phyloP scores from a whole-genome alignment of 73 alveolate species.

The Paramecium caudatum region DNA sequence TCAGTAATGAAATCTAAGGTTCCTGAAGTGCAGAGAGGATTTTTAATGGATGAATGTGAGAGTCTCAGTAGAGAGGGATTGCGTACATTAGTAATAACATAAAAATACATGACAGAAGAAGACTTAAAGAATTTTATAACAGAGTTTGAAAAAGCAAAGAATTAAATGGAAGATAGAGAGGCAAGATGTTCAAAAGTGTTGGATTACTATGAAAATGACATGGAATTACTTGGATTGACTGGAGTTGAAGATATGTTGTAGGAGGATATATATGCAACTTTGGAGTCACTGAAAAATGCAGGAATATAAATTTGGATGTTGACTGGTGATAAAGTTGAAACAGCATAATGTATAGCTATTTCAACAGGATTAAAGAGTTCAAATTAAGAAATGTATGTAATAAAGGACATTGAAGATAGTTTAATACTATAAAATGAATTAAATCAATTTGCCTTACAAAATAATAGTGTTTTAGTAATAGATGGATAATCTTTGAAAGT shows the following conservation, averaged over 20 bases:
- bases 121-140: constrained; percentile 83
- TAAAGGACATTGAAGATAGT: constrained; percentile 73
- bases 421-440: constrained; percentile 57
- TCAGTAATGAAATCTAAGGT: constrained; percentile 94
- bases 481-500: constrained; percentile 76
- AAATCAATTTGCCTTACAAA: constrained; percentile 56
- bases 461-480: constrained; percentile 75
- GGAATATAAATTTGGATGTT: constrained; percentile 96
- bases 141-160: constrained; percentile 87
- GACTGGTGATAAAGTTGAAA: constrained; percentile 97
- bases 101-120: constrained; percentile 84
- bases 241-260: constrained; percentile 97
- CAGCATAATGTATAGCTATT: constrained; percentile 96
- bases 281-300: constrained; percentile 90
- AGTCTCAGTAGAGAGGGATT: constrained; percentile 95
- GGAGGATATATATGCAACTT: constrained; percentile 90
- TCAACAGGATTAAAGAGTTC: constrained; percentile 79
- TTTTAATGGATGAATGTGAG: constrained; percentile 91
- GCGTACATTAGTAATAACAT: constrained; percentile 92
- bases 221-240: constrained; percentile 94
- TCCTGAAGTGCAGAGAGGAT: constrained; percentile 85
- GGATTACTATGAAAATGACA: constrained; percentile 86
- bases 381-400: constrained; percentile 69
- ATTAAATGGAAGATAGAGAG: constrained; percentile 90
- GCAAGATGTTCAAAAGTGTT: constrained; percentile 79